Base-by-base conservation (phyloP, 768 basidiomycete species). In the Tephrocybe sp. region DNA sequence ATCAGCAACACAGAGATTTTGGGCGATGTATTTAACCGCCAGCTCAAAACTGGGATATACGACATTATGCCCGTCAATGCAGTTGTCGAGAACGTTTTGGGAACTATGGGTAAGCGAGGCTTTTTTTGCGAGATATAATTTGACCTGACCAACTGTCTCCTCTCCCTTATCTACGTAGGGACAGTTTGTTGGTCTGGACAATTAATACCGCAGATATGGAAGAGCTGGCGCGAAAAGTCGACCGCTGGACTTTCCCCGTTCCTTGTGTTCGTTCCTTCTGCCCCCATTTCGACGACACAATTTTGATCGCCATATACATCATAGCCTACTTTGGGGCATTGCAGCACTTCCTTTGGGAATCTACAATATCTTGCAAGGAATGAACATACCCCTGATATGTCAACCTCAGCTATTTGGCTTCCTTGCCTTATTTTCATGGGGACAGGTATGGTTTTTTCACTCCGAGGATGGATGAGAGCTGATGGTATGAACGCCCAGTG, bases 361-460 rank as follows among this genome's bases (percentile, higher is more conserved):
- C 11, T 93, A 91, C 62, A 67, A 68, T 16, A 72, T 91, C 44
- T 66, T 81, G 0, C 83, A 86, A 54, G 65, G 79, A 45, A 63
- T 91, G 31, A 88, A 83, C 60, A 77, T 90, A 29, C 87, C 89
- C 0, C 74, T 91, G 34, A 84, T 87, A 37, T 50, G 85, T 2
- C 82, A 88, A 61, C 80, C 82, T 4, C 83, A 85, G 51, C 56
- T 83, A 1, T 87, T 91, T 59, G 79, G 78, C 0, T 67, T 78
- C 21, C 68, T 92, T 11, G 67, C 74, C 0, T 68, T 86, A 3
- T 55, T 85, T 10, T 84, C 82, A 2, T 87, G 84, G 80, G 74
- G 75, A 0, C 86, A 90, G 73, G 83, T 83, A 27, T 27, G 70
- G 60, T n/a, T 3, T 38, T 12, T 22, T 31, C 19, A 49, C 16